Evolutionary conservation across 208 protist species (phyloP).

Genomic region (Acanthamoeba culbertsoni): DNA sequence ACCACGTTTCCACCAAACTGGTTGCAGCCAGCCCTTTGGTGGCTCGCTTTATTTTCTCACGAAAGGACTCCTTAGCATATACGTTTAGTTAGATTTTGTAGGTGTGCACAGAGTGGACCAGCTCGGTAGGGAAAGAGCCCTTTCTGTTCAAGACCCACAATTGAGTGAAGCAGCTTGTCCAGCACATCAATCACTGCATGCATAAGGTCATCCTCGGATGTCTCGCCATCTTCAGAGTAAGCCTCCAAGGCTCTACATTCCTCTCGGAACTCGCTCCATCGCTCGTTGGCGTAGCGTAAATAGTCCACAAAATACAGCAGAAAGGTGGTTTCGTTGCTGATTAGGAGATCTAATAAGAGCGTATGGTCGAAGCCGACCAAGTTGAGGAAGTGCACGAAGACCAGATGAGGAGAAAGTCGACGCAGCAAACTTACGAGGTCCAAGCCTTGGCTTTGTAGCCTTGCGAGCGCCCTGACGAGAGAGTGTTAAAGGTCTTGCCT

Average conservation of each 20-base stretch:
- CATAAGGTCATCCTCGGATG: background rate
- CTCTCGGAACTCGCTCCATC: background rate
- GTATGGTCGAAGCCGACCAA: background rate
- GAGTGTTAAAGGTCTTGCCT: no score
- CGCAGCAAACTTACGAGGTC: background rate
- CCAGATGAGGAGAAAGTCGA: background rate
- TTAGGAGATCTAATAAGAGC: background rate
- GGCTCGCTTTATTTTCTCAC: no score
- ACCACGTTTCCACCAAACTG: no score
- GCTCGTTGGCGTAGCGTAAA: background rate
- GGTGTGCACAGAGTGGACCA: background rate
- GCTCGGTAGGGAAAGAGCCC: background rate
- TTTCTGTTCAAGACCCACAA: background rate
- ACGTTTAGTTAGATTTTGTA: no score
- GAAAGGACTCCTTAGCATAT: no score
- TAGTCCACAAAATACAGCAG: background rate
- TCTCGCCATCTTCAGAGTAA: background rate
- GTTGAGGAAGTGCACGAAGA: background rate
- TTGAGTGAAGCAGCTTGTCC: background rate
- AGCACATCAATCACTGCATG: background rate
- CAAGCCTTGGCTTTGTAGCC: background rate
- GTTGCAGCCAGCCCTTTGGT: no score
- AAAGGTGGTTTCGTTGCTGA: background rate
- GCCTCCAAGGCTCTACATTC: background rate
- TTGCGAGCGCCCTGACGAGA: no score